Conservation (phyloP, 192 early-diverging fungal genomes). For the Coemansia sp. region DNA sequence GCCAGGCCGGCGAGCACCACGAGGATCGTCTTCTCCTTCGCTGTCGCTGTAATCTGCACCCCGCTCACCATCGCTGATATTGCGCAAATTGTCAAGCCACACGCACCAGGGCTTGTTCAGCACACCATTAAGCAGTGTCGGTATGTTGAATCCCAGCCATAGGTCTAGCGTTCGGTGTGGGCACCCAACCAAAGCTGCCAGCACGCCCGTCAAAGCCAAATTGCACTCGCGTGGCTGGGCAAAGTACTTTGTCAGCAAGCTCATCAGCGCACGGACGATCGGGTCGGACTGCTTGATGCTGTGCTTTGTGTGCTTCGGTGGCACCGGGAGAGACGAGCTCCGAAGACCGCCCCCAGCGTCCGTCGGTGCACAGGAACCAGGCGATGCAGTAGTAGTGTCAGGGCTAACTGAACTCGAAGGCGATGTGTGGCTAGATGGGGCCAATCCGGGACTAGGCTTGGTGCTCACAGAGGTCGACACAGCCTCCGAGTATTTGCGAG, state of each 20-base stretch:
- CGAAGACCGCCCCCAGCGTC: not conserved
- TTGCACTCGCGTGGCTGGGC: slow-evolving; percentile 85
- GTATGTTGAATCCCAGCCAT: slow-evolving; percentile 63
- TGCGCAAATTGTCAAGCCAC: slow-evolving; percentile 52
- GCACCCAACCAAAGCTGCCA: slow-evolving; percentile 78
- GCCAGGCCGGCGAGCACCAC: slow-evolving; percentile 11
- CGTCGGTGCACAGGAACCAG: not conserved
- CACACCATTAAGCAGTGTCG: slow-evolving; percentile 35
- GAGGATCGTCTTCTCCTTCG: slow-evolving; percentile 40
- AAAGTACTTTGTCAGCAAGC: slow-evolving; percentile 74
- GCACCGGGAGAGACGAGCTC: not conserved
- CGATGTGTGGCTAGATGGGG: not conserved
- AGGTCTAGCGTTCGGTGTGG: slow-evolving; percentile 66
- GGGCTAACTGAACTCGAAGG: not conserved
- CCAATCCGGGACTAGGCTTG: not conserved
- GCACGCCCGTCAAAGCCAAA: slow-evolving; percentile 84
- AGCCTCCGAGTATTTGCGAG: slow-evolving; percentile 52
- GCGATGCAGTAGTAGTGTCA: not conserved
- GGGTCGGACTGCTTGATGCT: slow-evolving; percentile 60
- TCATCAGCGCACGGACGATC: slow-evolving; percentile 64
- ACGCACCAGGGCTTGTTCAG: slow-evolving; percentile 43
- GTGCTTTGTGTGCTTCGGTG: slow-evolving; percentile 19
- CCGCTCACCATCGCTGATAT: slow-evolving; percentile 29
- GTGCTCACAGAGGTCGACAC: slow-evolving; percentile 1
- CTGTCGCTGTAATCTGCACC: slow-evolving; percentile 24